A percentile compares a stretch with the other conserved stretches of the same genome.
These are phyloP conservation scores for Hypoxylon sp. DNA, from an alignment of 2,329 filamentous ascomycete genomes.

Conservation along the genomic window DNA sequence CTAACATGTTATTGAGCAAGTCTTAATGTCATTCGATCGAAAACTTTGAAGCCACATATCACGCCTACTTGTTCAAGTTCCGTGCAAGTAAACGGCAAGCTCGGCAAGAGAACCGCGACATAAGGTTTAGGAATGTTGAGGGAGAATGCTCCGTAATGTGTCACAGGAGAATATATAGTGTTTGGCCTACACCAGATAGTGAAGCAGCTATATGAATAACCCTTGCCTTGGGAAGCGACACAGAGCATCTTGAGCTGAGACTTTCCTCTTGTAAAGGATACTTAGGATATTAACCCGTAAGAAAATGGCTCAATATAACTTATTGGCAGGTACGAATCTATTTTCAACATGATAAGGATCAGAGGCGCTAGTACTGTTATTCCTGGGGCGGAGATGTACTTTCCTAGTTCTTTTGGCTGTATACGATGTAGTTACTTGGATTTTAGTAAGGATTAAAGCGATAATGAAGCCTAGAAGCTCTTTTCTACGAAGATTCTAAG, in stretches of 20 bases:
- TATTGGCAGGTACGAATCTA: not conserved
- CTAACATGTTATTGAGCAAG: not conserved
- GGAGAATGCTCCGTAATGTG: not conserved
- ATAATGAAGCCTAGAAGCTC: not conserved
- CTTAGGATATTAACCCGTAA: not conserved
- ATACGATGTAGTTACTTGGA: not conserved
- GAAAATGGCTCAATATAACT: not conserved
- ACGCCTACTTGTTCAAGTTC: not conserved
- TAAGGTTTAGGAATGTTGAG: not conserved
- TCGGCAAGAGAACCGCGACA: not conserved
- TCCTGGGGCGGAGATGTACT: not conserved
- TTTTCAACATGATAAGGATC: not conserved
- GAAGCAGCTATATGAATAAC: not conserved
- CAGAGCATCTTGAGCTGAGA: not conserved
- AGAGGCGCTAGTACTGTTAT: not conserved
- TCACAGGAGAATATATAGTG: not conserved
- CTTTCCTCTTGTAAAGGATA: not conserved
- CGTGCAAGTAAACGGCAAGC: not conserved
- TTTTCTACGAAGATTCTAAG: not conserved
- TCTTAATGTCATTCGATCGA: not conserved
- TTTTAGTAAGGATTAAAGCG: not conserved
- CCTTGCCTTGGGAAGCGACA: not conserved
- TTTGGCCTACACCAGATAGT: not conserved
- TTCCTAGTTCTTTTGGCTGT: not conserved
- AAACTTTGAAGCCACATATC: not conserved